These are phyloP conservation scores for Candida odintsovae DNA, from an alignment of 805 yeast species.

Conservation along the genomic window DNA sequence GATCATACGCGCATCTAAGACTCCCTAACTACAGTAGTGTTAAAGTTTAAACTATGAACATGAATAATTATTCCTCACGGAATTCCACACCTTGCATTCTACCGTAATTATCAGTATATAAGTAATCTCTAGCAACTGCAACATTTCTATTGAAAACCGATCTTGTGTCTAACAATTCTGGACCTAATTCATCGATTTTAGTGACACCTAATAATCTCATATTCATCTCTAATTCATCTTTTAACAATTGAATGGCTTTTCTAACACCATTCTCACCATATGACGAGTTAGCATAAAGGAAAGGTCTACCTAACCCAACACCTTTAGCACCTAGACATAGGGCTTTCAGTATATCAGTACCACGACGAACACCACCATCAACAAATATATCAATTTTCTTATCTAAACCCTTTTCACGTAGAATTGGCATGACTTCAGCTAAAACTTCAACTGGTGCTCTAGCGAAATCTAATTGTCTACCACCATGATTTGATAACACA, in stretches of 20 bases:
- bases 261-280: conserved; percentile 64
- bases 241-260: conserved; percentile 53
- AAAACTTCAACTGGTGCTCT: conserved; percentile 73
- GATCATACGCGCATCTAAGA: too few species aligned
- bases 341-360: conserved; percentile 62
- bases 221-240: conserved; percentile 66
- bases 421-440: conserved; percentile 58
- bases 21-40: too few species aligned
- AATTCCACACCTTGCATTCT: conserved; percentile 49
- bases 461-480: conserved; percentile 79
- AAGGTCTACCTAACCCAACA: conserved; percentile 66
- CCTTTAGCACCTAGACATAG: conserved; percentile 65
- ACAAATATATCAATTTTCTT: conserved; percentile 51
- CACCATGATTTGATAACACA: conserved; percentile 87
- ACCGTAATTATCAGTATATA: conserved; percentile 52
- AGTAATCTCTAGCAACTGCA: conserved; percentile 46
- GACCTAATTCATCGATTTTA: conserved; percentile 52
- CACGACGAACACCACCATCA: conserved; percentile 69
- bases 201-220: conserved; percentile 78
- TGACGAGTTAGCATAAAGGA: conserved; percentile 55
- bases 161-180: conserved; percentile 53
- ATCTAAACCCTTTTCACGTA: conserved; percentile 40
- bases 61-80: conserved; percentile 13
- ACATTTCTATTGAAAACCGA: conserved; percentile 37
- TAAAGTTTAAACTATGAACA: too few species aligned